A percentile compares a stretch with the other conserved stretches of the same genome.
Conservation (phyloP, 768 basidiomycete species). For the Serendipita indica region DNA sequence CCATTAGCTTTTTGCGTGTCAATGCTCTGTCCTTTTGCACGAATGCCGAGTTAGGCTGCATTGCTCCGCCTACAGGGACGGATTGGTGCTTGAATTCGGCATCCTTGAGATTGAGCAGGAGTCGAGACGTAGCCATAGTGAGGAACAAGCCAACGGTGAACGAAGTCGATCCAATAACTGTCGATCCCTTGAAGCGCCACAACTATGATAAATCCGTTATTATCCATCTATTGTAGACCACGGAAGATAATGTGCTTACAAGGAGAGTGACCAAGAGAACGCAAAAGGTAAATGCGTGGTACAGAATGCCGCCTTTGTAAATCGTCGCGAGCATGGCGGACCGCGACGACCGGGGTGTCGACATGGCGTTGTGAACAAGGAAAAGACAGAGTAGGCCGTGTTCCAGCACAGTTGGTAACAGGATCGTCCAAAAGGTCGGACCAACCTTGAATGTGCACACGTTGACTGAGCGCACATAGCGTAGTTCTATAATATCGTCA, state of each 20-base stretch:
- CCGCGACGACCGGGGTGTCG: background rate
- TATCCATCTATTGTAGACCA: too few relatives aligned
- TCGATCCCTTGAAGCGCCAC: background rate
- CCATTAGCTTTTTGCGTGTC: background rate
- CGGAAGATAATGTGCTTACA: background rate
- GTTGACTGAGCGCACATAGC: background rate
- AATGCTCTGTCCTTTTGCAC: too few relatives aligned
- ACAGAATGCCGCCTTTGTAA: background rate
- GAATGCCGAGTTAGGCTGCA: too few relatives aligned
- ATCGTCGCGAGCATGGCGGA: background rate
- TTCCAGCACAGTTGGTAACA: background rate
- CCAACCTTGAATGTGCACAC: background rate
- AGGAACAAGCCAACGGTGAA: background rate
- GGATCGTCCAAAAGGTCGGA: background rate
- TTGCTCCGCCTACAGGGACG: too few relatives aligned
- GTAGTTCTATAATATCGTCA: background rate
- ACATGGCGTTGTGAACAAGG: background rate
- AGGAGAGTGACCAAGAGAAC: background rate
- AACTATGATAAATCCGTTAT: background rate
- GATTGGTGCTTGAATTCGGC: background rate
- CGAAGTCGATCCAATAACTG: background rate
- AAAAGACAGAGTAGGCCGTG: background rate
- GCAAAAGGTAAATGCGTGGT: background rate
- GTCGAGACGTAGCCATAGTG: background rate
- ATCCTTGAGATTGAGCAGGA: background rate